Conservation (phyloP, 305 asterid genomes). For the Rubia occidens region DNA sequence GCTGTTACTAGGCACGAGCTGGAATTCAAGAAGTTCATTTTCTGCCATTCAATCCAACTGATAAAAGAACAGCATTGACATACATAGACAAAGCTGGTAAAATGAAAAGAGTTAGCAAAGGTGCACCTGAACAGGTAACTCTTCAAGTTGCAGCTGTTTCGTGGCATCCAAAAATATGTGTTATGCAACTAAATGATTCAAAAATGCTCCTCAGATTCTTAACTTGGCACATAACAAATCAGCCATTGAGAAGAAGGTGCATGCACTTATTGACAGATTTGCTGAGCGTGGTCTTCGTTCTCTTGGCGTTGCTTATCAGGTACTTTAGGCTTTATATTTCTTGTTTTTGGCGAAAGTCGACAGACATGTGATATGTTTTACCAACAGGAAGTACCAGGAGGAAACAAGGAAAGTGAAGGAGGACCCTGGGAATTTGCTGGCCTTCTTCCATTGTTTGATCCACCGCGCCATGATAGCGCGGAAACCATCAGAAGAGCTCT, state of each 20-base stretch:
- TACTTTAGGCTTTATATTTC: slow-evolving; percentile 4
- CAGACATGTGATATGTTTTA: neutral
- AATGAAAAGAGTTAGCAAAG: slow-evolving; percentile 54
- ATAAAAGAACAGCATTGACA: slow-evolving; percentile 48
- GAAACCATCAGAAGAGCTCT: slow-evolving; percentile 49
- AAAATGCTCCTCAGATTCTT: slow-evolving; percentile 30
- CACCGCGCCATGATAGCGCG: slow-evolving; percentile 56
- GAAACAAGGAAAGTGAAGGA: slow-evolving; percentile 46
- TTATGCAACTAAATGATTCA: slow-evolving; percentile 5
- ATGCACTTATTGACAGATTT: slow-evolving; percentile 36
- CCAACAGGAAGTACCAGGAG: slow-evolving; percentile 38
- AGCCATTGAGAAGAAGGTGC: slow-evolving; percentile 35
- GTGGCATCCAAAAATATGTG: neutral
- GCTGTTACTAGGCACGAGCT: slow-evolving; percentile 32
- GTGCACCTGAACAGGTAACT: slow-evolving; percentile 50
- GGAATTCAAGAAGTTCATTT: slow-evolving; percentile 45
- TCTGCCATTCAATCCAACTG: slow-evolving; percentile 52
- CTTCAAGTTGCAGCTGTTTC: neutral
- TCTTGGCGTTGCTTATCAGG: slow-evolving; percentile 51
- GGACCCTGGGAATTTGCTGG: slow-evolving; percentile 49
- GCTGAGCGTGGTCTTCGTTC: slow-evolving; percentile 53
- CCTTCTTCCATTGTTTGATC: slow-evolving; percentile 54
- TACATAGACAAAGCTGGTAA: slow-evolving; percentile 39
- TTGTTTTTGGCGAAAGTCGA: neutral
- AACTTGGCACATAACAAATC: slow-evolving; percentile 39